These are phyloP conservation scores for Eucalyptus virginea DNA, from an alignment of 345 rosid genomes.

Conservation along the genomic window DNA sequence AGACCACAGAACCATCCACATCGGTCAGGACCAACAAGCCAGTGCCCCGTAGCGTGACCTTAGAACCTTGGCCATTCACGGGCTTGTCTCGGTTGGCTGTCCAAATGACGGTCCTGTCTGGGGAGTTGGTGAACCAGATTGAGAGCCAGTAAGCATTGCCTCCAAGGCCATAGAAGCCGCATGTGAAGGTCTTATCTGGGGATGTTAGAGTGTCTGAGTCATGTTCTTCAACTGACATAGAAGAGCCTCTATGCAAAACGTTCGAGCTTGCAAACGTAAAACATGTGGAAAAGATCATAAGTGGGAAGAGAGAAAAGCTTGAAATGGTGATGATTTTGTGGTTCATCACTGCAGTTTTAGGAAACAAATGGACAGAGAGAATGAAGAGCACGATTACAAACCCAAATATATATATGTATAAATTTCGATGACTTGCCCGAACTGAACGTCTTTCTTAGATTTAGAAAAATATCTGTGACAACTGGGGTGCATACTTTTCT, in stretches of 20 bases:
- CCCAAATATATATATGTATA: background rate
- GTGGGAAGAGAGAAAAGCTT: background rate
- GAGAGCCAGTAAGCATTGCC: slow-evolving; percentile 33
- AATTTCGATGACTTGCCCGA: background rate
- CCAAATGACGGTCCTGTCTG: slow-evolving; percentile 23
- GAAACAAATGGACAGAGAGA: background rate
- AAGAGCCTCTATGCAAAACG: slow-evolving; percentile 4
- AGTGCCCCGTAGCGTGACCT: slow-evolving; percentile 1
- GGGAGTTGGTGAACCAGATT: slow-evolving; percentile 25
- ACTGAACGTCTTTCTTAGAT: background rate
- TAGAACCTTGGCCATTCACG: slow-evolving; percentile 26
- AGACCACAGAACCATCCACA: slow-evolving; percentile 11
- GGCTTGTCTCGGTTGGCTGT: slow-evolving; percentile 27
- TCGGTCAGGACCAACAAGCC: slow-evolving; percentile 25
- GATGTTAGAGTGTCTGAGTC: slow-evolving; percentile 7
- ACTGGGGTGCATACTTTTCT: background rate
- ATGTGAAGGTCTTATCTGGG: slow-evolving; percentile 15
- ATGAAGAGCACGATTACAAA: background rate
- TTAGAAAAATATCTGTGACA: background rate
- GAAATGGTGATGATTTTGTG: background rate
- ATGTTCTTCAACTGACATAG: slow-evolving; percentile 10
- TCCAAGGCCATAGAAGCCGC: slow-evolving; percentile 26
- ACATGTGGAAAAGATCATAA: background rate
- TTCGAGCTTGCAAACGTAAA: background rate
- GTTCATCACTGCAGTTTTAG: background rate